Evolutionary conservation across 176 grass and related monocot species (phyloP), one percentile per base, ranked within the genome.

Genomic region (Lolium rigidum): DNA sequence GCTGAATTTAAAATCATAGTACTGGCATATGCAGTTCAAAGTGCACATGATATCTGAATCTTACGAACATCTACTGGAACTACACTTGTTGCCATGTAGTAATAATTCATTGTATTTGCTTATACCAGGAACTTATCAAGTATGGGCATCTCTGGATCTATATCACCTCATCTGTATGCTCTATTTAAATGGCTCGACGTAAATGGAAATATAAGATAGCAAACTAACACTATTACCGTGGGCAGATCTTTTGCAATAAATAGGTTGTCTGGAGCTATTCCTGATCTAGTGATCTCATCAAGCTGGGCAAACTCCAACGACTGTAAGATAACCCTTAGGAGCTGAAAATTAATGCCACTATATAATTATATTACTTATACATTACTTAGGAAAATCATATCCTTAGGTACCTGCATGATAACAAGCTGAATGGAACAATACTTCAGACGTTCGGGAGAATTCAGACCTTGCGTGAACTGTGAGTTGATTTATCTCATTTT

Each of bases 191-290:
- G 54, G 21, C 59, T 79, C 54, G 37, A 20, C 83, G 51, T 57
- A 26, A 74, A 76, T 43, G 72, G 58, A 82, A 90, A 51, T 76
- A 31, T 76, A 72, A 82, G 79, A 58, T 80, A 20, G 18, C 58
- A 73, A 13, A 50, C 43, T 87, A 72, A 98, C 65, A 88, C 28
- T 61, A 57, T 65, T 84, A 37, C n/a, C 7, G 31, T 87, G 67
- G 57, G 77, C 91, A 98, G 95, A 87, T 98, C 84, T 86, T 92
- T 98, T 20, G 91, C 90, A 70, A 68, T 87, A 79, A 98, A 98
- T 92, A 92, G 39, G 50, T 77, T 98, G 64, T 51, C 75, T 82
- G 95, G 91, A 75, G 3, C 20, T 80, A 98, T 98, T 89, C 95
- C 95, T n/a, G n/a, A n/a, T n/a, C n/a, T n/a, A n/a, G n/a, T 72